Percentiles rank a stretch among this genome's conserved stretches.
Evolutionary conservation across 2,329 filamentous ascomycete genomes (phyloP).

Genomic region (Fusarium transvaalense): DNA sequence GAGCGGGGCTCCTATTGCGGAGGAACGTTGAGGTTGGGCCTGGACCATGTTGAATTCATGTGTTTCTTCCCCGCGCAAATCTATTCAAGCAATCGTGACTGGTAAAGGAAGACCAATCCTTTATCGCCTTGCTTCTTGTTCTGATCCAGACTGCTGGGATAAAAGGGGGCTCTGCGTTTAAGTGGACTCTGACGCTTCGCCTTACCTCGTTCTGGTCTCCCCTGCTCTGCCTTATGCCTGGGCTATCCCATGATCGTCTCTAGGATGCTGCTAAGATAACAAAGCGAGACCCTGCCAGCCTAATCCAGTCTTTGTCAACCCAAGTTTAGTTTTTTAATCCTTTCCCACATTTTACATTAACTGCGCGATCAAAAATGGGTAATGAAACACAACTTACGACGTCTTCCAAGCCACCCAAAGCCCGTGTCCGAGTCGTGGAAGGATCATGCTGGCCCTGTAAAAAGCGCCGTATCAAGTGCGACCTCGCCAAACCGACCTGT

Average conservation of each 20-base stretch:
- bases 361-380: not conserved
- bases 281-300: not conserved
- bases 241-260: not conserved
- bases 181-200: not conserved
- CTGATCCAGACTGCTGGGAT: not conserved
- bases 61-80: conserved; percentile 28
- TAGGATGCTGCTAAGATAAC: conserved; percentile 8
- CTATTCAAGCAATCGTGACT: not conserved
- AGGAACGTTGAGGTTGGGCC: not conserved
- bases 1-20: conserved; percentile 18
- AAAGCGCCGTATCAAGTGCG: conserved; percentile 59
- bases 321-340: not conserved
- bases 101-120: not conserved
- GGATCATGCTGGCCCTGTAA: conserved; percentile 62
- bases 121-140: conserved; percentile 2
- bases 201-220: not conserved
- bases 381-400: not conserved
- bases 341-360: not conserved
- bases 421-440: conserved; percentile 44
- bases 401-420: conserved; percentile 10
- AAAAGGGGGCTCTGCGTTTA: not conserved
- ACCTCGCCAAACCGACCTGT: conserved; percentile 55
- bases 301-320: not conserved
- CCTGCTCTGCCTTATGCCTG: not conserved
- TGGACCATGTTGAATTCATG: not conserved